A percentile compares a stretch with the other conserved stretches of the same genome.
These are phyloP conservation scores for Atractiella rhizophila DNA, from an alignment of 768 basidiomycete species.

Conservation along the genomic window DNA sequence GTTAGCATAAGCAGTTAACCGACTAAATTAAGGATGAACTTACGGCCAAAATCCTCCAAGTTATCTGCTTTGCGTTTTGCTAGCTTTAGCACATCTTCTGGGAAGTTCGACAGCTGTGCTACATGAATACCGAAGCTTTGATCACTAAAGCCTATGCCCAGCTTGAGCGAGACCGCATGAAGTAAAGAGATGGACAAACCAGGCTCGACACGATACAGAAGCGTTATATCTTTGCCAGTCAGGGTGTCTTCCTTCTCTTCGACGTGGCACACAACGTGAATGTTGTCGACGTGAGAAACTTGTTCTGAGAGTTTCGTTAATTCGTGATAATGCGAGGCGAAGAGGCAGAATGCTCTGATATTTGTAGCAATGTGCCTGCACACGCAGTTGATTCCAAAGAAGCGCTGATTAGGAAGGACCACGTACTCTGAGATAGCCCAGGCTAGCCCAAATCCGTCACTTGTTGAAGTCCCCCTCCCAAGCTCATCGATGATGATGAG, in stretches of 20 bases:
- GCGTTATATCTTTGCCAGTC: conserved; percentile 42
- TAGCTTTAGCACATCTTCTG: conserved; percentile 72
- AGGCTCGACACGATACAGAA: conserved; percentile 47
- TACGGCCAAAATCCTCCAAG: conserved; percentile 52
- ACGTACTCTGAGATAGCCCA: conserved; percentile 95
- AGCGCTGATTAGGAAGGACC: background rate
- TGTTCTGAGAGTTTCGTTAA: conserved; percentile 74
- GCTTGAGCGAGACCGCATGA: background rate
- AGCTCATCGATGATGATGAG: conserved; percentile 94
- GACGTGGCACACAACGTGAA: conserved; percentile 89
- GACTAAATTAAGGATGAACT: conserved; percentile 17
- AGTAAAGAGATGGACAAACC: conserved; percentile 29
- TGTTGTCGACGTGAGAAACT: conserved; percentile 62
- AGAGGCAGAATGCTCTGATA: conserved; percentile 80
- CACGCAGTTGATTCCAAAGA: background rate
- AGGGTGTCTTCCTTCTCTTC: conserved; percentile 26
- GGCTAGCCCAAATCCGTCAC: conserved; percentile 89
- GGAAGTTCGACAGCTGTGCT: conserved; percentile 90
- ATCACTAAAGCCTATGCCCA: conserved; percentile 34
- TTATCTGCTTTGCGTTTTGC: conserved; percentile 47
- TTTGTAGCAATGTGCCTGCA: conserved; percentile 68
- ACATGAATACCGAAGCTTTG: conserved; percentile 98
- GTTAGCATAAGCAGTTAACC: background rate
- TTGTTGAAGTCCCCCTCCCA: conserved; percentile 74
- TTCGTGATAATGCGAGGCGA: conserved; percentile 91